Evolutionary conservation across 805 yeast genomes (phyloP), one percentile per base, ranked within the genome.

Genomic region (Kodamaea jinghongensis): DNA sequence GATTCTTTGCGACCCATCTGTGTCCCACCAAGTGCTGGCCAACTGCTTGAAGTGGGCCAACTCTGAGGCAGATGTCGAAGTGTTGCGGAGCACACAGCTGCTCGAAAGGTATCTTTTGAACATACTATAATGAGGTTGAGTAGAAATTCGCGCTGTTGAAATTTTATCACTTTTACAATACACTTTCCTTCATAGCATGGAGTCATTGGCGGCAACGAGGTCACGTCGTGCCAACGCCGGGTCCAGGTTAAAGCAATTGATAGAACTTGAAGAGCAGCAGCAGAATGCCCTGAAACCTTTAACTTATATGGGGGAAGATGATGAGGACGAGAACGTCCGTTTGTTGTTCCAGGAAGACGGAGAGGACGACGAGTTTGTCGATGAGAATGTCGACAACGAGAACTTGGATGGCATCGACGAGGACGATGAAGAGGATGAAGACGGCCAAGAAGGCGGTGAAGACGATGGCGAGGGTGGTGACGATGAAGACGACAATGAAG

Each of bases 21-120:
- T 80, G 52, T 93, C 96, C 99, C 99, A 93, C 99, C 99, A 93
- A n/a, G 87, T 63, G n/a, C 83, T 71, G 1, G 99, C 99, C 32
- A 93, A 70, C 25, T 82, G 78, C 50, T 86, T 80, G 63, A 93
- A 93, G 61, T 93, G 98, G 7, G 74, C 63, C 59, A 82, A 70
- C 56, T 91, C 98, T 4, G 80, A 78, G 6, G 64, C 65, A 0
- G 80, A 73, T 4, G 79, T 71, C 4, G 75, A 55, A 3, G 71
- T 66, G 31, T 39, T 58, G 52, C 38, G 33, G 12, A 14, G 32
- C 13, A 28, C 25, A 6, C 9, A 14, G n/a, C 17, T 10, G n/a
- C 36, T 23, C n/a, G 41, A 25, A 30, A 41, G 26, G 17, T 26
- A 7, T 15, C 36, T 15, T 12, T 13, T 6, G 6, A 25, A 10